Evolutionary conservation across 2,329 filamentous ascomycete genomes (phyloP).

Genomic region (Nectriaceae sp.): DNA sequence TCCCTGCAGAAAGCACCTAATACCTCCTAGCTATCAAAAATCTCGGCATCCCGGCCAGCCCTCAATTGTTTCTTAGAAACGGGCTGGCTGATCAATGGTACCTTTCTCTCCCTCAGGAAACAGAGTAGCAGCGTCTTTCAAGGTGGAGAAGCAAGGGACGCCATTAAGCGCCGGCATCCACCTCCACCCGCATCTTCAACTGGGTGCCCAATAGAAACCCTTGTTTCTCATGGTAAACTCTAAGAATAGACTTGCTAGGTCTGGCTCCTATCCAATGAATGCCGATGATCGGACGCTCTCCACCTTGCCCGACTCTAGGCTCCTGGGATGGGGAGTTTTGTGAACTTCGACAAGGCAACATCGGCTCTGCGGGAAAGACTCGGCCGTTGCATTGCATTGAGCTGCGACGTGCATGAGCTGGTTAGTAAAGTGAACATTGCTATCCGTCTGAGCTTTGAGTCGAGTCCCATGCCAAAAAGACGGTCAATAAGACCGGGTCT

Average conservation of each 20-base stretch:
- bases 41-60: too few species aligned
- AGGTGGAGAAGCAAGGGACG: background rate
- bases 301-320: background rate
- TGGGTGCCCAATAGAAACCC: background rate
- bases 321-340: too few species aligned
- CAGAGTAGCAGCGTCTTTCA: background rate
- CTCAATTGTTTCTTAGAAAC: too few species aligned
- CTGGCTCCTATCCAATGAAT: background rate
- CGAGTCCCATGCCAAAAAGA: conserved; percentile 10
- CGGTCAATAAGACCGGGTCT: conserved; percentile 18
- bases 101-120: background rate
- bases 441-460: background rate
- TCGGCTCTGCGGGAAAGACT: too few species aligned
- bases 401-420: background rate
- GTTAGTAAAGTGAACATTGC: background rate
- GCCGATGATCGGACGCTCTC: background rate
- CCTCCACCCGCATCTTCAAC: background rate
- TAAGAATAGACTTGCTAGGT: background rate
- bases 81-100: background rate
- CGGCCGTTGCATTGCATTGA: background rate
- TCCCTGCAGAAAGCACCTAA: background rate
- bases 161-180: conserved; percentile 1
- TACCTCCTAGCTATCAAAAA: background rate
- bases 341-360: background rate
- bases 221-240: background rate